phyloP scores from a whole-genome alignment of 805 yeast species.

The Yarrowia divulgata region DNA sequence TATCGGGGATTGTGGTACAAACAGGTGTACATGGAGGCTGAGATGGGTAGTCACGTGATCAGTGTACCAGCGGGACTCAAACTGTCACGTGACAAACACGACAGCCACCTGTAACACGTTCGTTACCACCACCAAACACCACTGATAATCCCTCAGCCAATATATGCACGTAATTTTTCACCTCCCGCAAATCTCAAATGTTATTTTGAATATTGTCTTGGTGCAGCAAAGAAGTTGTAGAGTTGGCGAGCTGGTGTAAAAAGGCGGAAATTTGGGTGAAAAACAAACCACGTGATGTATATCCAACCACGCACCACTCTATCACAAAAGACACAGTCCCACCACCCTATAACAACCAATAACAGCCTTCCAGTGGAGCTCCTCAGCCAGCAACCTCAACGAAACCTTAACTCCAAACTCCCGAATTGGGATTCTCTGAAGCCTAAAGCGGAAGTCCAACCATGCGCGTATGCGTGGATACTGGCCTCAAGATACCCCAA shows the following conservation, averaged over 20 bases:
- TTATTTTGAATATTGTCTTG: not conserved
- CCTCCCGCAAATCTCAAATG: not conserved
- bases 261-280: not conserved
- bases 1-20: not conserved
- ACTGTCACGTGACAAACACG: no score
- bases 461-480: slow-evolving; percentile 18
- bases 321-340: no score
- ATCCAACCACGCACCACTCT: no score
- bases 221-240: no score
- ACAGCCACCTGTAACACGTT: no score
- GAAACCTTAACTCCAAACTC: not conserved
- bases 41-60: no score
- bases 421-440: slow-evolving; percentile 2
- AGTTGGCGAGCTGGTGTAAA: not conserved
- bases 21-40: no score
- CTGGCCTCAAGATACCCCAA: slow-evolving; percentile 1
- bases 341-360: not conserved
- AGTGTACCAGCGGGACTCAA: no score
- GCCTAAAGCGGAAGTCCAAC: slow-evolving; percentile 18
- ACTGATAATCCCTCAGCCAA: slow-evolving; percentile 20
- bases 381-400: slow-evolving; percentile 3
- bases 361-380: no score
- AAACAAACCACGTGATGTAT: no score
- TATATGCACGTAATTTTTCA: slow-evolving; percentile 17
- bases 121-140: not conserved